Base-by-base conservation (phyloP, 345 rosid genomes). In the Combretum micranthum region DNA sequence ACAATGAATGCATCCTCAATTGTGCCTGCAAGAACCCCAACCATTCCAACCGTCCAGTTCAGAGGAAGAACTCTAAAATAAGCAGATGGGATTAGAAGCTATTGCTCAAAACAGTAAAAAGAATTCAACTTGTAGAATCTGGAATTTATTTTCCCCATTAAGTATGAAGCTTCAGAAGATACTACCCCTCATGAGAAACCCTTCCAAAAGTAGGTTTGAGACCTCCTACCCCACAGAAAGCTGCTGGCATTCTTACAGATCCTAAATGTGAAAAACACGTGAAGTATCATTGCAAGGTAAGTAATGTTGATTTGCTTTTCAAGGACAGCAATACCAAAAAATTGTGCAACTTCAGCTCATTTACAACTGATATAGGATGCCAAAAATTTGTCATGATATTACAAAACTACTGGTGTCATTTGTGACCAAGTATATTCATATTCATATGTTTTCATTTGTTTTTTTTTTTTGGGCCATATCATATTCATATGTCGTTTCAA, bases 41-140 rank as follows among this genome's bases (percentile, higher is more conserved):
- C 84, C 89, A 77, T 83, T 46, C 94, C 94, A 12, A 86, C 85
- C 0, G 94, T 86, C 89, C 89, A 86, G 60, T 79, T 83, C 20
- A 86, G 71, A 19, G 94, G 94, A 73, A 86, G 76, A 72, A 86
- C 89, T 32, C 94, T 86, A 79, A 57, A 58, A 10, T 15, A 59
- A n/a, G 51, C 23, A 23, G 44, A 14, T 10, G 48, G 43, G 54
- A 26, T 16, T 11, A 49, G 32, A 63, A 47, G 5, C 26, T 0
- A 23, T 20, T 12, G 25, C 16, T 46, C 49, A 42, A 16, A 32
- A 13, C 14, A 16, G 44, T 15, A 21, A 22, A 50, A 51, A 19
- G 47, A 26, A 32, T 39, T 48, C 32, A 13, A 44, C n/a, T 39
- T 50, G 20, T 18, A 57, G 19, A 20, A 53, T 37, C 32, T 21